These are phyloP conservation scores for Paragyromitra xinjiangensis DNA, from an alignment of 495 filamentous ascomycete genomes.

Conservation along the genomic window DNA sequence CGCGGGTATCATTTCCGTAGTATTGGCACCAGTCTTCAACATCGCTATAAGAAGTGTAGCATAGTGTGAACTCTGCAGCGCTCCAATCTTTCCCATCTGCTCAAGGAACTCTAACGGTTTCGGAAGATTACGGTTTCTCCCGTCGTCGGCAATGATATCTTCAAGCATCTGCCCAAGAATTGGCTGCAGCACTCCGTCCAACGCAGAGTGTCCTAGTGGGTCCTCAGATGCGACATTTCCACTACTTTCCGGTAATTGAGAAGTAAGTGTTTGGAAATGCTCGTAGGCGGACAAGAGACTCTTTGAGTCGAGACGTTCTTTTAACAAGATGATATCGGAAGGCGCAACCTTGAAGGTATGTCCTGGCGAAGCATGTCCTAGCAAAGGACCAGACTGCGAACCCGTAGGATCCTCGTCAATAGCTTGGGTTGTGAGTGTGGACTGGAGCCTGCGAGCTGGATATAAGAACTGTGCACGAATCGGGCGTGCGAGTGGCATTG, in stretches of 20 bases:
- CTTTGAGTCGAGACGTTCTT: constrained; percentile 18
- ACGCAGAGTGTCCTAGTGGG: not conserved
- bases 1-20: constrained; percentile 27
- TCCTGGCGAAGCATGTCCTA: not conserved
- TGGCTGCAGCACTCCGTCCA: constrained; percentile 28
- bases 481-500: constrained; percentile 2
- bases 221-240: not conserved
- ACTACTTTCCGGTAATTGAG: not conserved
- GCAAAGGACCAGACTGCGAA: not conserved
- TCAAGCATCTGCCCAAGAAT: constrained; percentile 34
- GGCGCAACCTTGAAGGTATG: not conserved
- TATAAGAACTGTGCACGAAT: constrained; percentile 21
- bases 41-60: constrained; percentile 27
- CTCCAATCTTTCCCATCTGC: constrained; percentile 27
- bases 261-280: constrained; percentile 13
- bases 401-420: not conserved
- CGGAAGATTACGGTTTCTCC: constrained; percentile 4
- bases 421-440: not conserved
- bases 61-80: constrained; percentile 31
- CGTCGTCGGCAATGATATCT: constrained; percentile 32
- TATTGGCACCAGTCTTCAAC: constrained; percentile 15
- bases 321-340: constrained; percentile 13
- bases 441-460: constrained; percentile 6
- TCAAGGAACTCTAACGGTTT: constrained; percentile 37
- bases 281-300: constrained; percentile 15